Evolutionary conservation across 192 early-diverging fungal species (phyloP), one percentile per base, ranked within the genome.

Genomic region (Backusella tuberculispora): DNA sequence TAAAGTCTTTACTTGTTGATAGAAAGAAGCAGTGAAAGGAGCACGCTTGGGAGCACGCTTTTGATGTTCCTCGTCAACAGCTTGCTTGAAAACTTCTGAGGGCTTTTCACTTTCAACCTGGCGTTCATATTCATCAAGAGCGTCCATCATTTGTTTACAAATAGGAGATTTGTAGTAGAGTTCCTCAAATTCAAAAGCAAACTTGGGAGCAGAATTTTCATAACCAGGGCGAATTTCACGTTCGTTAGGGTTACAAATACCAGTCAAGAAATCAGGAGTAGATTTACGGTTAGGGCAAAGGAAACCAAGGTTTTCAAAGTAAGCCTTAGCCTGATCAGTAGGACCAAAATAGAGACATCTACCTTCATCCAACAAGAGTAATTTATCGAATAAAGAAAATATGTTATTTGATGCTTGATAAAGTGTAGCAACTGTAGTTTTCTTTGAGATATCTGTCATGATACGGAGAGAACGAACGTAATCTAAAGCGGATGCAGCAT

Each of bases 401-500:
- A 95, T 93, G 83, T 85, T 91, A 75, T 96, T 92, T 7, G 91
- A 90, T 7, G 91, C 89, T 83, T 92, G 90, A 80, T 87, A 88
- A n/a, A 90, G 78, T 5, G 85, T 84, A n/a, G 81, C 85, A 26
- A 88, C 53, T 0, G 88, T 88, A 1, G 91, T 84, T 73, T 90
- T 90, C 37, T 89, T 80, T 64, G 90, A 78, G 34, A 92, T 84
- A 69, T 94, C 89, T 40, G 91, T 88, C 82, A 86, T 87, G 63
- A 93, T 90, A 56, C 94, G 89, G 34, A 95, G 84, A 14, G 87
- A 90, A 38, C 89, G 86, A 53, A 90, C 88, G 71, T 92, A 95
- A 74, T 95, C 94, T 43, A 95, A 83, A 44, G 94, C 92, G 3
- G 90, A 92, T 66, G 91, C 91, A 24, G 92, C 90, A 83, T 95